Evolutionary conservation across 2,329 filamentous ascomycete species (phyloP).

Genomic region (Neurospora crassa): DNA sequence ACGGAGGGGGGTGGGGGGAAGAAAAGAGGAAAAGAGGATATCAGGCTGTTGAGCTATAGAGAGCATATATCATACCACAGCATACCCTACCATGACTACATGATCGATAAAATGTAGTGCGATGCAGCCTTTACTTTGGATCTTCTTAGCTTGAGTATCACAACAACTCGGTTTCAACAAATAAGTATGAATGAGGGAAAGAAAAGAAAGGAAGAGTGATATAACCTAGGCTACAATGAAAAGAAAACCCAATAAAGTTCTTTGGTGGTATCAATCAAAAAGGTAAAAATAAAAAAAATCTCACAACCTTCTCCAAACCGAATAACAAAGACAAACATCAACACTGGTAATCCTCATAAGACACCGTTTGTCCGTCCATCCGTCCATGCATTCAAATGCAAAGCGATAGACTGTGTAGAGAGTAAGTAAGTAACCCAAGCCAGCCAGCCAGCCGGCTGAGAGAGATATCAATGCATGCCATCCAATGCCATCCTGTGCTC

Average conservation of each 20-base stretch:
- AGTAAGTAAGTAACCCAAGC: not conserved
- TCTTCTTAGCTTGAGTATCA: not conserved
- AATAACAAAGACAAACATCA: not conserved
- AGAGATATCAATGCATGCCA: not conserved
- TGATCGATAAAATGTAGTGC: not conserved
- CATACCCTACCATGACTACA: not conserved
- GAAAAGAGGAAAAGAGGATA: too few species aligned
- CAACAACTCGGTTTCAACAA: not conserved
- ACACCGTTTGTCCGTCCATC: not conserved
- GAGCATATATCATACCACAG: not conserved
- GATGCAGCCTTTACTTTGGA: not conserved
- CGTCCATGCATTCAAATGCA: not conserved
- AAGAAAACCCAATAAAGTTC: not conserved
- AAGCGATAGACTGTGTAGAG: not conserved
- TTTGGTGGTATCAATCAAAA: not conserved
- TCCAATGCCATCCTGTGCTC: not conserved
- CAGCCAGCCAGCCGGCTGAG: not conserved
- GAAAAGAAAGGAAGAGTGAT: not conserved
- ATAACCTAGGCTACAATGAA: not conserved
- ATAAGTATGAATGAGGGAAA: not conserved
- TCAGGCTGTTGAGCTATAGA: not conserved
- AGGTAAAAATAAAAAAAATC: not conserved
- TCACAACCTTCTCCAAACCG: not conserved
- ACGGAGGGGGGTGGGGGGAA: too few species aligned
- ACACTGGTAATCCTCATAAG: not conserved